Evolutionary conservation across 768 basidiomycete genomes (phyloP).

Genomic region (Heimioporus sp.): DNA sequence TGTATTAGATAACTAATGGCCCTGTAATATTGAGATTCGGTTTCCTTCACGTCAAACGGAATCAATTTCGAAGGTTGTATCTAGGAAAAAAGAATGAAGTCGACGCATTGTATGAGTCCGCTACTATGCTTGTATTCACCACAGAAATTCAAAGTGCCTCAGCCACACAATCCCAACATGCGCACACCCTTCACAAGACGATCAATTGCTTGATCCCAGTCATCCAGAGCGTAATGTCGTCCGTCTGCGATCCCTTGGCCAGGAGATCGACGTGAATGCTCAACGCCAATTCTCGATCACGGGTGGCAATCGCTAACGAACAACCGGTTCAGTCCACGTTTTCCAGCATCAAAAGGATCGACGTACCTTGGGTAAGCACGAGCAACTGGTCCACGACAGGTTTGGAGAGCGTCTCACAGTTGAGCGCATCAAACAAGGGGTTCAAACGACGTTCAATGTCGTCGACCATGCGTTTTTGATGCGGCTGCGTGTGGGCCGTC

Average conservation of each 20-base stretch:
- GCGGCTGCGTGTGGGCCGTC: constrained; percentile 46
- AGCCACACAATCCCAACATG: not conserved
- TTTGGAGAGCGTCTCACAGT: constrained; percentile 79
- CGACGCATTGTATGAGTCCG: too few relatives aligned
- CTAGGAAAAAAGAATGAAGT: not conserved
- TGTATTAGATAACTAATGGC: too few relatives aligned
- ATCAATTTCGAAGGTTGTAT: not conserved
- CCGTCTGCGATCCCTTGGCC: constrained; percentile 73
- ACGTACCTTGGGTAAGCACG: constrained; percentile 67
- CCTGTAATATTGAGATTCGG: too few relatives aligned
- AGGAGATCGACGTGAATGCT: constrained; percentile 85
- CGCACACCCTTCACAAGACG: constrained; percentile 42
- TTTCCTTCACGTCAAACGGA: not conserved
- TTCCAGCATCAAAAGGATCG: not conserved
- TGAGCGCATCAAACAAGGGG: constrained; percentile 86
- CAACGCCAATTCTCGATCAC: constrained; percentile 74
- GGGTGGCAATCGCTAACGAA: constrained; percentile 70
- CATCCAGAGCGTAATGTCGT: constrained; percentile 87
- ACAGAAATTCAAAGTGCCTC: too few relatives aligned
- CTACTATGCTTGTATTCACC: not conserved
- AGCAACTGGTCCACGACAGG: constrained; percentile 69
- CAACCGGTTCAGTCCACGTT: not conserved
- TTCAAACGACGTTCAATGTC: constrained; percentile 87
- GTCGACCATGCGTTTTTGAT: constrained; percentile 81
- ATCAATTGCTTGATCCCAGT: constrained; percentile 89